phyloP scores from a whole-genome alignment of 139 green algal species.

The Microglena sp. region DNA sequence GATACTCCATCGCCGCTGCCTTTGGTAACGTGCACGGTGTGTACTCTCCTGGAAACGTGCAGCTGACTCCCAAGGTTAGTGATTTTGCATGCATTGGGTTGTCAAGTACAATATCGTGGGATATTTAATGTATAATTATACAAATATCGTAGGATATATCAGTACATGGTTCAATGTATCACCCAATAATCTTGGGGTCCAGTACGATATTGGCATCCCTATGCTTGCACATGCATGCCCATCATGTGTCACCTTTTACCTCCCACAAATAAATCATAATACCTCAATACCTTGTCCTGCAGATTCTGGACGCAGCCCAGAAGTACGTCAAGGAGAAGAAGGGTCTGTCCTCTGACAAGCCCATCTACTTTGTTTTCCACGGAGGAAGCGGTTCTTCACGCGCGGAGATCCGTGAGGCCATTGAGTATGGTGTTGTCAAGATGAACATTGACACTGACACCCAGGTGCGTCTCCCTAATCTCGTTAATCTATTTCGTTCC shows the following conservation, averaged over 20 bases:
- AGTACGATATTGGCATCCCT: too few species aligned
- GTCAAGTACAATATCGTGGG: too few species aligned
- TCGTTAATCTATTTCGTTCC: too few species aligned
- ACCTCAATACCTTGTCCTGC: too few species aligned
- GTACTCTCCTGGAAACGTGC: constrained; percentile 37
- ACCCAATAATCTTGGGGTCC: too few species aligned
- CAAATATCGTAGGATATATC: too few species aligned
- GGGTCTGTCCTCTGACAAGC: constrained; percentile 14
- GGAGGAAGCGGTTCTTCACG: constrained; percentile 26
- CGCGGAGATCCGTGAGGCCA: constrained; percentile 29
- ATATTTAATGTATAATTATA: too few species aligned
- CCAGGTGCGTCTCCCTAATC: constrained; percentile 17
- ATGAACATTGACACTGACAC: constrained; percentile 47
- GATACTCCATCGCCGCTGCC: constrained; percentile 25
- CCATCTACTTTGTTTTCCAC: constrained; percentile 39
- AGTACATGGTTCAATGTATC: too few species aligned
- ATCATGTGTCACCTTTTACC: too few species aligned
- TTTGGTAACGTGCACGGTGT: constrained; percentile 42
- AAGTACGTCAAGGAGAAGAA: constrained; percentile 9
- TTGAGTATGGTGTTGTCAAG: constrained; percentile 37
- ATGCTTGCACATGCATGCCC: too few species aligned
- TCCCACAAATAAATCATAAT: too few species aligned
- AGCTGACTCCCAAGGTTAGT: constrained; percentile 24
- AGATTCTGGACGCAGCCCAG: constrained; percentile 6
- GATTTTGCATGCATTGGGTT: too few species aligned